Base-by-base conservation (phyloP, 139 green algal species). In the Prasinococcaceae sp. region DNA sequence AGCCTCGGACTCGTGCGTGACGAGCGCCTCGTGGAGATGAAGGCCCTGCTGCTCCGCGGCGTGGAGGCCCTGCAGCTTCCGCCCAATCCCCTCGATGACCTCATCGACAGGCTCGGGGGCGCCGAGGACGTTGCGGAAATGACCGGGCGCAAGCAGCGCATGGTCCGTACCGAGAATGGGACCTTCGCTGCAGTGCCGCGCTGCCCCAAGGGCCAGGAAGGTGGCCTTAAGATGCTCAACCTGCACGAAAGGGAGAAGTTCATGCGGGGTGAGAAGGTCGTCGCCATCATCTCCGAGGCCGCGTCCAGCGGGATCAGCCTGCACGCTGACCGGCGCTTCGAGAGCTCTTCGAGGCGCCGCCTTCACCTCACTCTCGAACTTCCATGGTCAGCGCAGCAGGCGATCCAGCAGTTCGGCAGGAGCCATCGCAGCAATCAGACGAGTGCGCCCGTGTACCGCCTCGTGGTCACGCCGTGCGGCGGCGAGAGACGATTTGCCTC, bases 211-310 rank as follows among this genome's bases (percentile, higher is more conserved):
- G 43, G 48, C 20, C 50, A 69, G 33, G 55, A 69, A 1, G 54
- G 53, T 4, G 25, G 28, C 22, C 36, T 47, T 16, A 61, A 73
- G 49, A 53, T 73, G 51, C 8, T 93, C 1, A 95, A 94, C 63
- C 78, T 79, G 44, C 45, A 61, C 0, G 81, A 92, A 65, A 65
- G 72, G 29, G 62, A 83, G 17, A 47, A 55, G 0, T 96, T 96
- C 68, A 84, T 86, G 75, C 52, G 57, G 25, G 88, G 83, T 6
- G 33, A 60, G 17, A 94, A 95, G 66, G 50, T 84, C 6, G 80
- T 96, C 12, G 88, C 88, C 23, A 84, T 97, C 55, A 86, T 97
- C 51, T 81, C 57, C 0, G 88, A 96, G 48, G 83, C 83, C 5
- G 83, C 82, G 10, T 82, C 68, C 35, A 77, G 78, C 3, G 83